Evolutionary conservation across 371 early-diverging fungal species (phyloP).

Genomic region (Phascolomyces articulosus): DNA sequence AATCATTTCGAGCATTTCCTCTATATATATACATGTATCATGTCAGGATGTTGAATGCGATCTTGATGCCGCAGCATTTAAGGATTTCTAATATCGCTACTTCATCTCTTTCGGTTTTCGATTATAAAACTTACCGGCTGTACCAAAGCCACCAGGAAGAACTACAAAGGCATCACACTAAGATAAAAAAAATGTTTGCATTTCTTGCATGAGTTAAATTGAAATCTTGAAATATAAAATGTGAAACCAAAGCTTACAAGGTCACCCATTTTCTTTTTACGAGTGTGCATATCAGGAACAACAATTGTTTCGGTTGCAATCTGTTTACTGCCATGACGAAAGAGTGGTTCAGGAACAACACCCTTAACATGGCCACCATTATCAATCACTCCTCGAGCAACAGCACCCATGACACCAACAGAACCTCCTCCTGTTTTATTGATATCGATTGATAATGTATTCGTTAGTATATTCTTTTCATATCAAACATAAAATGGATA

Average conservation of each 20-base stretch:
- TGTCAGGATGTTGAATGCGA: too few relatives aligned
- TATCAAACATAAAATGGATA: neutral
- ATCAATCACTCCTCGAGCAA: slow-evolving; percentile 66
- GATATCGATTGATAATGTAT: neutral
- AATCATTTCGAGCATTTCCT: slow-evolving; percentile 84
- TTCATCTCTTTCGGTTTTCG: too few relatives aligned
- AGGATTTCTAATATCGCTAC: neutral
- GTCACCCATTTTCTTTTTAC: slow-evolving; percentile 81
- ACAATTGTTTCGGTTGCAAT: slow-evolving; percentile 61
- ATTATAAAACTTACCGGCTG: slow-evolving; percentile 17
- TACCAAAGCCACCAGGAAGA: slow-evolving; percentile 79
- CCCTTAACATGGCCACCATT: slow-evolving; percentile 63
- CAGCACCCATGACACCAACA: slow-evolving; percentile 79
- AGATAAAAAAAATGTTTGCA: neutral
- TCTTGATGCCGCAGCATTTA: neutral
- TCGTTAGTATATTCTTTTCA: neutral
- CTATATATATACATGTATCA: slow-evolving; percentile 51
- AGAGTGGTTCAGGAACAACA: slow-evolving; percentile 77
- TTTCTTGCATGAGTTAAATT: too few relatives aligned
- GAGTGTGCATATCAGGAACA: slow-evolving; percentile 84
- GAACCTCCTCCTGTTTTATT: slow-evolving; percentile 69
- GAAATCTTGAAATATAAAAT: too few relatives aligned
- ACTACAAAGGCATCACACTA: slow-evolving; percentile 78
- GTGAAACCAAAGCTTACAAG: slow-evolving; percentile 21
- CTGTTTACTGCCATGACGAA: slow-evolving; percentile 43